Conservation (phyloP, 2,329 filamentous ascomycete genomes). For the Fusarium sp. region DNA sequence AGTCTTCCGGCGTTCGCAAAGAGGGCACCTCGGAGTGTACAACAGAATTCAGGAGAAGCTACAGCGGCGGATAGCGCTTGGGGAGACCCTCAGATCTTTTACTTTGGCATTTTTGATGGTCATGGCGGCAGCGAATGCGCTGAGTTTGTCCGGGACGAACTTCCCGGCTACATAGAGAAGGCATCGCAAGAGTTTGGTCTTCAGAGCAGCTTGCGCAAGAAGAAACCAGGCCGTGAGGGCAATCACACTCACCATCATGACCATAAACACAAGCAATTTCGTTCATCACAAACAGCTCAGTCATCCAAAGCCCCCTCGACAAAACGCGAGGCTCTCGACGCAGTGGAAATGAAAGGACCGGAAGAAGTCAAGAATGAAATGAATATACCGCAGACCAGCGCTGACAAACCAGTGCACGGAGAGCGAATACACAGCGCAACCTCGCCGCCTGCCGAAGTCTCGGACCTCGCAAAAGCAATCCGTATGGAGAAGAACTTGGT, state of each 20-base stretch:
- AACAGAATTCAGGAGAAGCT: constrained; percentile 69
- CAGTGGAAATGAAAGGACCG: constrained; percentile 65
- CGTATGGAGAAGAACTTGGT: constrained; percentile 80
- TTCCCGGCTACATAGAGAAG: constrained; percentile 92
- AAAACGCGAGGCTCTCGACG: constrained; percentile 49
- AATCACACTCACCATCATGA: constrained; percentile 38
- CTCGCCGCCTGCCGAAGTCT: constrained; percentile 65
- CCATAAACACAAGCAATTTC: constrained; percentile 37
- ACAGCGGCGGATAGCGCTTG: constrained; percentile 82
- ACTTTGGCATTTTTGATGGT: constrained; percentile 96
- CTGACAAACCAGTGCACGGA: constrained; percentile 56
- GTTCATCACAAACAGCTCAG: constrained; percentile 20
- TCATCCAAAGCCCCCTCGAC: constrained; percentile 33
- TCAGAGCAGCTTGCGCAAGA: constrained; percentile 77
- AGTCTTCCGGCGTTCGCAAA: constrained; percentile 94
- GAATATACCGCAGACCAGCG: constrained; percentile 53
- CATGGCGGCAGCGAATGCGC: constrained; percentile 94
- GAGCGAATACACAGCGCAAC: constrained; percentile 56
- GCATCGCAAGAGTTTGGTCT: constrained; percentile 83
- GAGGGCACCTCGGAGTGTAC: constrained; percentile 77
- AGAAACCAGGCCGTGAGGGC: constrained; percentile 52
- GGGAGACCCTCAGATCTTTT: constrained; percentile 96
- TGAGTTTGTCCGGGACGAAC: constrained; percentile 84
- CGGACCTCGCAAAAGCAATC: constrained; percentile 73
- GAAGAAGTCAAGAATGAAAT: constrained; percentile 61